These are phyloP conservation scores for Bocquillonia castaneifolia DNA, from an alignment of 441 rosid genomes.

Conservation along the genomic window DNA sequence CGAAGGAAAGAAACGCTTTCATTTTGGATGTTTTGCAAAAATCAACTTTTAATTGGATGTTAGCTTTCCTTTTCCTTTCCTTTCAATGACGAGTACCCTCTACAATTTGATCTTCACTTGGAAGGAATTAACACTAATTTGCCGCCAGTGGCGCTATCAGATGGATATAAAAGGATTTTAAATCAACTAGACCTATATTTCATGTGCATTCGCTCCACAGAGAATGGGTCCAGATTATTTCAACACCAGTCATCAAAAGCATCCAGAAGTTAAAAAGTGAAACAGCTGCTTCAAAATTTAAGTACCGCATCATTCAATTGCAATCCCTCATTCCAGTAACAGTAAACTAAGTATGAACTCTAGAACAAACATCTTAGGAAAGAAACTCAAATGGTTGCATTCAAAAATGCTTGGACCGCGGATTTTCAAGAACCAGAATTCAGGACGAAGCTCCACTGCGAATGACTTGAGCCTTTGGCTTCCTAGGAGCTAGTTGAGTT, in stretches of 20 bases:
- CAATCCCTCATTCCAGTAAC: not conserved
- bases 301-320: not conserved
- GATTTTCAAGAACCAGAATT: not conserved
- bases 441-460: conserved; percentile 30
- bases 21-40: no score
- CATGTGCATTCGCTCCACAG: no score
- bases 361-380: conserved; percentile 1
- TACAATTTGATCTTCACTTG: no score
- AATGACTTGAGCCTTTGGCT: conserved; percentile 36
- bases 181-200: no score
- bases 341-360: not conserved
- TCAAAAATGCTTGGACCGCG: conserved; percentile 11
- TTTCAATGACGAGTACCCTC: no score
- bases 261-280: not conserved
- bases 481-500: conserved; percentile 60
- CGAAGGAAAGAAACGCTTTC: no score
- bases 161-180: no score
- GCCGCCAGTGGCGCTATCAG: no score
- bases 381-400: not conserved
- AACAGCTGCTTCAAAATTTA: not conserved
- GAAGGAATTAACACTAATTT: no score
- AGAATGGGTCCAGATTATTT: no score
- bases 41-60: no score
- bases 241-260: not conserved
- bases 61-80: no score